phyloP scores from a whole-genome alignment of 345 rosid species.

The Boechera divaricarpa region DNA sequence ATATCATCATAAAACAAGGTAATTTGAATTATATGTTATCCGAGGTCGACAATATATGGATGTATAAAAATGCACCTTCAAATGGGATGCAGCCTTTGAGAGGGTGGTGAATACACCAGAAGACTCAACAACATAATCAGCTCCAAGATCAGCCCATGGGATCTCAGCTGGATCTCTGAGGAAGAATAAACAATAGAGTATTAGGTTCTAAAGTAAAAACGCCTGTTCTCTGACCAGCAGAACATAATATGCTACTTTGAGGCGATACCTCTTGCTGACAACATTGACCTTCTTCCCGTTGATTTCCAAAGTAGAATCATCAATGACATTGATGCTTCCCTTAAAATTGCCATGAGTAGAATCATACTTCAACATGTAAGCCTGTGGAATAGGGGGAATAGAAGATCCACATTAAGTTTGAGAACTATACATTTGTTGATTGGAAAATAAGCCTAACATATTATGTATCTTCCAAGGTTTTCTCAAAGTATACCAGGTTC shows the following conservation, averaged over 20 bases:
- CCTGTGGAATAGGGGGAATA: slow-evolving; percentile 53
- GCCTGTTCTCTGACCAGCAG: slow-evolving; percentile 15
- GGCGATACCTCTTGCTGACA: slow-evolving; percentile 69
- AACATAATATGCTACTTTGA: slow-evolving; percentile 28
- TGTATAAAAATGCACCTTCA: slow-evolving; percentile 60
- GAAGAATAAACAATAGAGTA: slow-evolving; percentile 10
- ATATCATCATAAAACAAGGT: slow-evolving; percentile 2
- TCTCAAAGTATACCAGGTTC: background rate
- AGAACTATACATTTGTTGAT: slow-evolving; percentile 2
- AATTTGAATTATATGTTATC: background rate
- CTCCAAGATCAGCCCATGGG: slow-evolving; percentile 97
- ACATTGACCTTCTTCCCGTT: slow-evolving; percentile 83
- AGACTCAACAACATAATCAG: slow-evolving; percentile 90
- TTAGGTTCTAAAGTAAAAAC: slow-evolving; percentile 31
- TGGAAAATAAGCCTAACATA: background rate
- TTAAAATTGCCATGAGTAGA: slow-evolving; percentile 92
- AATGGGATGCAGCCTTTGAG: slow-evolving; percentile 84
- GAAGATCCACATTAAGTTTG: slow-evolving; percentile 18
- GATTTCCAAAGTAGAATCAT: slow-evolving; percentile 86
- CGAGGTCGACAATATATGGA: slow-evolving; percentile 9
- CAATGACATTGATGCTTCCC: slow-evolving; percentile 76
- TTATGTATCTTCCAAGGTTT: slow-evolving; percentile 9
- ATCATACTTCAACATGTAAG: slow-evolving; percentile 97
- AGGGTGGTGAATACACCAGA: slow-evolving; percentile 93
- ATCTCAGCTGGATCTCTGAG: slow-evolving; percentile 92